Base-by-base conservation (phyloP, 345 rosid genomes). In the Populus simonii region DNA sequence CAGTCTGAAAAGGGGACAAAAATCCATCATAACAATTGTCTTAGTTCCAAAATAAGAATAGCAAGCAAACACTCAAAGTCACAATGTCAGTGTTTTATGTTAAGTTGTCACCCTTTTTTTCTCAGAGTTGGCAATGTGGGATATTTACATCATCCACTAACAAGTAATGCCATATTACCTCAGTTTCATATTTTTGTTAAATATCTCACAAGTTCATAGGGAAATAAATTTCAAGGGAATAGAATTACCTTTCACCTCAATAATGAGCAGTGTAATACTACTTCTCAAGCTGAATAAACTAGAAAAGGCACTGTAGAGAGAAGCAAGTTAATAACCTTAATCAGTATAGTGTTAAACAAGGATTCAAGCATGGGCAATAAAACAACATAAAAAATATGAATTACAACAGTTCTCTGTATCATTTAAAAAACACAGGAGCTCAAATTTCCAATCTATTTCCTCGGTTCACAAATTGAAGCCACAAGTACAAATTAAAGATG, bases 241-340 rank as follows among this genome's bases (percentile, higher is more conserved):
- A 45, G 25, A 38, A 55, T 71, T 72, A 83, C 83, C 83, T 79
- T 70, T 66, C 68, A 74, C 66, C 74, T 68, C 59, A 49, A 77
- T 35, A 35, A 74, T 7, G 17, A 66, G 80, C 78, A 71, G 72
- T 45, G 79, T 70, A 70, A 73, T 76, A 33, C 65, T 47, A 29
- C 33, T 51, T 78, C 75, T 87, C 91, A 90, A 75, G 89, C 75
- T 47, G 89, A 89, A 77, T 84, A 89, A 73, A 80, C 59, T 47
- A 88, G 79, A 80, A 89, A 87, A 23, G 89, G 89, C 83, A 89
- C 98, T 92, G 92, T 76, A 85, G 33, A 27, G 65, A 33, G 66
- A 83, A 41, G 39, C 76, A 69, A 78, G 70, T 10, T 10, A 75
- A 70, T 76, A 36, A 20, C 39, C 62, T 22, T 57, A 41, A 65